Evolutionary conservation across 495 filamentous ascomycete species (phyloP).

Genomic region (Zalerion maritima): DNA sequence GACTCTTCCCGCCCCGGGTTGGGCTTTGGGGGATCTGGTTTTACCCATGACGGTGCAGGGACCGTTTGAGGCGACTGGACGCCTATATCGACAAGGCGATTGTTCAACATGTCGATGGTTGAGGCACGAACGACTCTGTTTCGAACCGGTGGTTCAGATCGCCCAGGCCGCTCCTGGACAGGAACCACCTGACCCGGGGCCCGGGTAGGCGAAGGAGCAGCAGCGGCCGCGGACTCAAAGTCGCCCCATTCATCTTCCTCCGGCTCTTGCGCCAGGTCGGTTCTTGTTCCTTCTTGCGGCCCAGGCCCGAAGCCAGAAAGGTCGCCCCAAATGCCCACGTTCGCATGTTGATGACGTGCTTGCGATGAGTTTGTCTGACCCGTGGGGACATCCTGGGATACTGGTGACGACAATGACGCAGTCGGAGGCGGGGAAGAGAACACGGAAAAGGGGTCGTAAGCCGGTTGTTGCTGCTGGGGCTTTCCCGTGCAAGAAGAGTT

Average conservation of each 20-base stretch:
- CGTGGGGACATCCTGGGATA: no score
- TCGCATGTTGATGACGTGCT: neutral
- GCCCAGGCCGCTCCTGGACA: conserved; percentile 1
- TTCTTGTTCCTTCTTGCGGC: no score
- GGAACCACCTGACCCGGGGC: neutral
- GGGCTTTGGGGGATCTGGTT: no score
- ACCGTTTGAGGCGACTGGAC: no score
- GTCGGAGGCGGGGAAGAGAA: conserved; percentile 8
- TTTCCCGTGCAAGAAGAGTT: conserved; percentile 16
- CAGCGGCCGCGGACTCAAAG: conserved; percentile 42
- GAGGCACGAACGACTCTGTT: conserved; percentile 22
- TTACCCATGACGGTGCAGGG: no score
- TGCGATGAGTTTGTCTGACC: no score
- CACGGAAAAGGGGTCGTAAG: conserved; percentile 13
- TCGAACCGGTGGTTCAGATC: conserved; percentile 7
- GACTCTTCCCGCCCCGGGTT: no score
- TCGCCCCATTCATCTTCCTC: conserved; percentile 64
- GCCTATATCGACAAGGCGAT: conserved; percentile 25
- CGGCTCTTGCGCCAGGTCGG: conserved; percentile 17
- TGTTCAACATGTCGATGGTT: conserved; percentile 29
- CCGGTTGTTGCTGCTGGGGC: conserved; percentile 12
- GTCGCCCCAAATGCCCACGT: conserved; percentile 10
- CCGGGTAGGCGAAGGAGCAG: neutral
- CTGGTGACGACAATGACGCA: conserved; percentile 9
- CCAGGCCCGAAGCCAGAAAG: conserved; percentile 4